phyloP scores from a whole-genome alignment of 768 basidiomycete genomes.

The Plicaturopsis crispa region DNA sequence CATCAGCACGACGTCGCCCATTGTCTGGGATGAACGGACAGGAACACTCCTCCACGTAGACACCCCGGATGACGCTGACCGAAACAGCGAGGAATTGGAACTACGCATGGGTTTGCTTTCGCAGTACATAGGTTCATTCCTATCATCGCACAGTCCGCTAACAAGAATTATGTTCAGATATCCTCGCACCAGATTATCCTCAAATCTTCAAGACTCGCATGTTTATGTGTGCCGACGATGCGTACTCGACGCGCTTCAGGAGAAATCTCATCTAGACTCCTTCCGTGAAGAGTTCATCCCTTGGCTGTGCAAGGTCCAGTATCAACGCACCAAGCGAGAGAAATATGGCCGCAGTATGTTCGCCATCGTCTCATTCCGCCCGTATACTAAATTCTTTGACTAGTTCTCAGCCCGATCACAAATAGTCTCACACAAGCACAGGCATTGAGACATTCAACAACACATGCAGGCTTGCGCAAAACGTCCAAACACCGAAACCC shows the following conservation, averaged over 20 bases:
- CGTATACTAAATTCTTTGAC: no score
- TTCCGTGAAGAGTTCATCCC: constrained; percentile 88
- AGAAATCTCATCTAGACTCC: constrained; percentile 69
- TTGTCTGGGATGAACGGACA: constrained; percentile 61
- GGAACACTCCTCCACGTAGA: constrained; percentile 70
- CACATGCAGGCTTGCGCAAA: constrained; percentile 21
- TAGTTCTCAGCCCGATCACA: constrained; percentile 41
- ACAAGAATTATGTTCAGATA: constrained; percentile 36
- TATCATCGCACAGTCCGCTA: neutral
- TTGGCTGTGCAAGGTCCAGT: constrained; percentile 85
- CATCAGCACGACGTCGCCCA: constrained; percentile 34
- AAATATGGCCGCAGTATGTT: constrained; percentile 52
- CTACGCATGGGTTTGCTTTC: constrained; percentile 70
- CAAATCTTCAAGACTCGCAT: constrained; percentile 75
- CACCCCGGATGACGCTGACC: constrained; percentile 59
- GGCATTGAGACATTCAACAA: constrained; percentile 56
- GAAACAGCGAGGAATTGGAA: constrained; percentile 62
- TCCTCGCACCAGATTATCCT: constrained; percentile 62
- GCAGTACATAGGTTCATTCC: constrained; percentile 31
- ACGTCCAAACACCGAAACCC: constrained; percentile 7
- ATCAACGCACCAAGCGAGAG: constrained; percentile 49
- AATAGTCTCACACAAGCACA: constrained; percentile 38
- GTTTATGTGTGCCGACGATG: constrained; percentile 81
- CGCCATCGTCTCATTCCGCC: constrained; percentile 3
- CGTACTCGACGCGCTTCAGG: constrained; percentile 63